These are phyloP conservation scores for Termitomyces sp. DNA, from an alignment of 768 basidiomycete species.

Conservation along the genomic window DNA sequence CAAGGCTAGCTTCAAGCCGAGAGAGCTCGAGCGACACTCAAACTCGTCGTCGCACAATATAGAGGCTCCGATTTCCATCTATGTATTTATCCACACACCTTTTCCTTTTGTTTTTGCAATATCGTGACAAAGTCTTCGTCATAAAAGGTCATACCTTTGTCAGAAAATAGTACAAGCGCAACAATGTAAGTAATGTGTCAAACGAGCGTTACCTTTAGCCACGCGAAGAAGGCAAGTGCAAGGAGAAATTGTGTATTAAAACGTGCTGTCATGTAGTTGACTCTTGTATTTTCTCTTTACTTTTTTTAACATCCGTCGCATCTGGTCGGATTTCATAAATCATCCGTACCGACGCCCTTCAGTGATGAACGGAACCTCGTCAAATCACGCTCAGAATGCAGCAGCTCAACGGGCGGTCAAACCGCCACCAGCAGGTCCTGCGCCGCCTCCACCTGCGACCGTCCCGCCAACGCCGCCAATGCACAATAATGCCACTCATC, in stretches of 20 bases:
- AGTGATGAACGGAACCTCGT: slow-evolving; percentile 48
- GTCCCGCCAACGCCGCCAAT: slow-evolving; percentile 55
- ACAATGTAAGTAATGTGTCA: neutral
- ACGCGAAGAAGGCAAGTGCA: neutral
- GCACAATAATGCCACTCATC: slow-evolving; percentile 30
- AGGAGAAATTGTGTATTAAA: neutral
- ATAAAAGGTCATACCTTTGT: neutral
- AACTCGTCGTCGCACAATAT: neutral
- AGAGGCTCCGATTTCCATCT: neutral
- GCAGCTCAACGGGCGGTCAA: slow-evolving; percentile 40
- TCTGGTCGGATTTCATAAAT: slow-evolving; percentile 10
- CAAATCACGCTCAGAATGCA: slow-evolving; percentile 28
- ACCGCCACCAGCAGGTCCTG: slow-evolving; percentile 54
- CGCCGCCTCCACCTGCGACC: slow-evolving; percentile 57
- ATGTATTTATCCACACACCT: neutral
- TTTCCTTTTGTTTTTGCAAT: neutral
- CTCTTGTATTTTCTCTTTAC: slow-evolving; percentile 9
- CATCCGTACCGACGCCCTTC: slow-evolving; percentile 13
- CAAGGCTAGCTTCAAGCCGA: too few relatives aligned
- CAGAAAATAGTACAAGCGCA: neutral
- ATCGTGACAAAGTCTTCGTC: neutral
- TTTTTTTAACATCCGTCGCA: slow-evolving; percentile 16
- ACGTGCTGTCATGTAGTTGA: neutral
- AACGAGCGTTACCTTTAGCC: neutral
- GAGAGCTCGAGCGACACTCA: neutral